Evolutionary conservation across 768 basidiomycete species (phyloP), one percentile per base, ranked within the genome.

Genomic region (Boletales sp.): DNA sequence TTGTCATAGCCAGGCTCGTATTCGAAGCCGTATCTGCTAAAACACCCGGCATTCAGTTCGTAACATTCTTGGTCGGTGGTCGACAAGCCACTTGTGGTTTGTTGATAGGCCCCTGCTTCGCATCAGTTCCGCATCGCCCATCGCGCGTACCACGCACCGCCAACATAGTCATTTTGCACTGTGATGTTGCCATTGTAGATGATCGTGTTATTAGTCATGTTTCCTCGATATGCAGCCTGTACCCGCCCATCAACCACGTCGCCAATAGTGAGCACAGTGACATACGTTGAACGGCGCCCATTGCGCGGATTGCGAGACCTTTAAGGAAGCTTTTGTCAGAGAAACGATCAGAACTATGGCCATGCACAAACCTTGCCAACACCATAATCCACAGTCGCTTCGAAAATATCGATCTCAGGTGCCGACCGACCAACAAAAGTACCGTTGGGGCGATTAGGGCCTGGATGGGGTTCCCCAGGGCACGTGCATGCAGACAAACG

Each of bases 361-460:
- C 47, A 41, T 52, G 37, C 17, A 62, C 24, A 60, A 37, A 71
- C 70, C 67, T 75, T 74, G 38, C 66, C 66, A 7, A 63, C 12
- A 18, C 57, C 63, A 43, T 0, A 1, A 48, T 68, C 68, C 39
- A 68, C 61, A 2, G 65, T 68, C 3, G 81, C 81, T 55, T 83
- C 82, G 50, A 83, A 72, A 38, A 83, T 66, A 58, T 83, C 82
- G 35, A 83, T 81, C 58, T 83, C 82, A 8, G 82, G 82, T 17
- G 82, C 81, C 3, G 73, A 64, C 18, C 82, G 64, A 1, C 81
- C 82, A 2, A 74, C 72, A 51, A 74, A 82, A 3, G 65, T 66
- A 13, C 81, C 81, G 47, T 82, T 62, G 56, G 70, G 21, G 29
- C 67, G 69, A 12, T 73, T 58, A 6, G 82, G 82, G 12, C 82